A percentile compares a stretch with the other conserved stretches of the same genome.
Conservation (phyloP, 805 yeast species). For the Wickerhamiella azymoides region DNA sequence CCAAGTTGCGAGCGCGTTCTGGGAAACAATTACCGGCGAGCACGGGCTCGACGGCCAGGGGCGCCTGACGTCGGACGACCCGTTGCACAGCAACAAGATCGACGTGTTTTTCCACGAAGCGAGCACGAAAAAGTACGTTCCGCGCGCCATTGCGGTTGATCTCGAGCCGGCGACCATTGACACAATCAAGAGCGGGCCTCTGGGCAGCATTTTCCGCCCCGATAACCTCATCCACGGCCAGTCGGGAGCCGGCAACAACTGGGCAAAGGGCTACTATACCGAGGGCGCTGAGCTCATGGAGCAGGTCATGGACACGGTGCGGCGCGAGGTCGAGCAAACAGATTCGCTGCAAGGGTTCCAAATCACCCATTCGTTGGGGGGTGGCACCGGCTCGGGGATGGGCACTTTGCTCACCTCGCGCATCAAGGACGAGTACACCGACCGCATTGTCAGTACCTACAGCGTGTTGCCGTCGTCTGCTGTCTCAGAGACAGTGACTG, state of each 20-base stretch:
- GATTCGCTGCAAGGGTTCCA: slow-evolving; percentile 94
- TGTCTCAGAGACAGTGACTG: slow-evolving; percentile 85
- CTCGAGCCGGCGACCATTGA: slow-evolving; percentile 92
- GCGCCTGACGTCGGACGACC: slow-evolving; percentile 18
- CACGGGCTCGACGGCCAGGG: slow-evolving; percentile 30
- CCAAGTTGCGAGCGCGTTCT: slow-evolving; percentile 52
- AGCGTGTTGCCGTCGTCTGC: slow-evolving; percentile 88
- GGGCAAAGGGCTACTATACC: slow-evolving; percentile 96
- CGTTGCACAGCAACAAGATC: slow-evolving; percentile 34
- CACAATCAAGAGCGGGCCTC: slow-evolving; percentile 62
- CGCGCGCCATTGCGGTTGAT: slow-evolving; percentile 84
- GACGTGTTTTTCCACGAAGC: slow-evolving; percentile 85
- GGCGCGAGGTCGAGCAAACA: slow-evolving; percentile 89
- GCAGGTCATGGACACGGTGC: slow-evolving; percentile 72
- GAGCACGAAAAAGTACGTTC: slow-evolving; percentile 69
- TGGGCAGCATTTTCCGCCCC: slow-evolving; percentile 81
- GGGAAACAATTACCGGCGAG: slow-evolving; percentile 30
- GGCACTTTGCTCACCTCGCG: slow-evolving; percentile 77
- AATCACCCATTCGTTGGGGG: slow-evolving; percentile 67
- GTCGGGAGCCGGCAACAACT: slow-evolving; percentile 86
- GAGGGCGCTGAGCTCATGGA: slow-evolving; percentile 93
- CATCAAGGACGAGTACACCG: slow-evolving; percentile 85
- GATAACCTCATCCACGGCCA: slow-evolving; percentile 84
- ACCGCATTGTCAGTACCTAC: slow-evolving; percentile 91
- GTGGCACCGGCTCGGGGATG: slow-evolving; percentile 97